Conservation (phyloP, 2,329 filamentous ascomycete genomes). For the Trichothecium sympodiale region DNA sequence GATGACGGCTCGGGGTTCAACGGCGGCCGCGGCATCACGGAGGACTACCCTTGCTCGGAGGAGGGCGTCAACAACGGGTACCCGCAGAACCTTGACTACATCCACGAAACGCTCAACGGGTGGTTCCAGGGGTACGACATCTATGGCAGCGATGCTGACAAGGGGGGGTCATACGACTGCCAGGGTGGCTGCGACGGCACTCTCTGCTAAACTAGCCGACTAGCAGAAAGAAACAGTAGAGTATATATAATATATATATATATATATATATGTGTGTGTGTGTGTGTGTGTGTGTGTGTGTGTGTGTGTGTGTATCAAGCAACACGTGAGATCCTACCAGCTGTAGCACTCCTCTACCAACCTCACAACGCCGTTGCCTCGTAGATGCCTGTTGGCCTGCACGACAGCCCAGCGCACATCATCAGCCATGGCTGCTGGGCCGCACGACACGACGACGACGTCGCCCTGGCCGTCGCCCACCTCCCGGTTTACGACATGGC, state of each 20-base stretch:
- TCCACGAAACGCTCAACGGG: constrained; percentile 23
- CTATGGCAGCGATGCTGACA: constrained; percentile 14
- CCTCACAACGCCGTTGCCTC: too few relatives aligned
- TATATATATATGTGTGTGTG: too few relatives aligned
- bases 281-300: too few relatives aligned
- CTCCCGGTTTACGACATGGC: constrained; percentile 3
- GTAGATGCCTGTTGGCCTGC: too few relatives aligned
- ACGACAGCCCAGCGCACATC: constrained; percentile 3
- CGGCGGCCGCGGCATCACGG: constrained; percentile 16
- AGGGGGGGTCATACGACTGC: constrained; percentile 9
- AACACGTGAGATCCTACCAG: too few relatives aligned
- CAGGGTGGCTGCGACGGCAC: constrained; percentile 4
- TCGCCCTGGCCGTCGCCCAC: constrained; percentile 2
- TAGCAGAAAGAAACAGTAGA: too few relatives aligned
- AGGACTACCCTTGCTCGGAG: constrained; percentile 8
- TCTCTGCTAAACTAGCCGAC: too few relatives aligned
- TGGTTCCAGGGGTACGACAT: constrained; percentile 23
- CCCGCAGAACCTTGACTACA: constrained; percentile 23
- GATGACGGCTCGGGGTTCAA: constrained; percentile 14
- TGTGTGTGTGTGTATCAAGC: too few relatives aligned
- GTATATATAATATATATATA: too few relatives aligned
- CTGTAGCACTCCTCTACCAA: too few relatives aligned
- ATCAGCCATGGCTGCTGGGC: constrained; percentile 8
- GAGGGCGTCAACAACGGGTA: constrained; percentile 15
- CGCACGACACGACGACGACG: constrained; percentile 7